Base-by-base conservation (phyloP, 176 grass and related monocot genomes). In the Oryza glaberrima region DNA sequence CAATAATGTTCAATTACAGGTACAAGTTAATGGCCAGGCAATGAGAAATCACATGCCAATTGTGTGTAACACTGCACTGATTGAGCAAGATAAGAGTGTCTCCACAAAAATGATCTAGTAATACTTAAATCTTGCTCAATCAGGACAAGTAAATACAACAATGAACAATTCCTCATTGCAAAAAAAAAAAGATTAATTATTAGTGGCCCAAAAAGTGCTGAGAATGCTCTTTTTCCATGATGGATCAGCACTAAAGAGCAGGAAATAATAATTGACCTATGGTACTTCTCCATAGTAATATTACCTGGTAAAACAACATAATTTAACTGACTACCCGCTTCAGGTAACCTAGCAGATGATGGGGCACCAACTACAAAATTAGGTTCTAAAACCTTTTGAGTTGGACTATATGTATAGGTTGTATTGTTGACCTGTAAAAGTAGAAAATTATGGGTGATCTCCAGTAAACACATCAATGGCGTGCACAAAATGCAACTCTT, bases 341-440 rank as follows among this genome's bases (percentile, higher is more conserved):
- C 86, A 78, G 89, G 83, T 74, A 98, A 89, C 87, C 81, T 92
- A 91, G 89, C 64, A 36, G 78, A 65, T 16, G 89, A 88, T 70
- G 81, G 74, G 58, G 75, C 73, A 84, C 75, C 83, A 81, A 78
- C 82, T 85, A 90, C 81, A 90, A 95, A 83, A 88, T 81, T 90
- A 58, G 91, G 85, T 86, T 88, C 79, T 88, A 80, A 67, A 87
- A 88, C 85, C 82, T 90, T 87, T 81, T 88, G 79, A 80, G 84
- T 77, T 79, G 82, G 77, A 86, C 77, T 78, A 85, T 86, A 83
- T 77, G 83, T 51, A 88, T 78, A 81, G 83, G 79, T 88, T 36
- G 77, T 83, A 90, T 87, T 92, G 87, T 95, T 85, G 79, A 91
- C 91, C 96, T 98, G 87, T 90, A 94, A 87, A 88, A 82, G 85